Conservation (phyloP, 352 stramenopile species). For the Globisporangium irregulare region DNA sequence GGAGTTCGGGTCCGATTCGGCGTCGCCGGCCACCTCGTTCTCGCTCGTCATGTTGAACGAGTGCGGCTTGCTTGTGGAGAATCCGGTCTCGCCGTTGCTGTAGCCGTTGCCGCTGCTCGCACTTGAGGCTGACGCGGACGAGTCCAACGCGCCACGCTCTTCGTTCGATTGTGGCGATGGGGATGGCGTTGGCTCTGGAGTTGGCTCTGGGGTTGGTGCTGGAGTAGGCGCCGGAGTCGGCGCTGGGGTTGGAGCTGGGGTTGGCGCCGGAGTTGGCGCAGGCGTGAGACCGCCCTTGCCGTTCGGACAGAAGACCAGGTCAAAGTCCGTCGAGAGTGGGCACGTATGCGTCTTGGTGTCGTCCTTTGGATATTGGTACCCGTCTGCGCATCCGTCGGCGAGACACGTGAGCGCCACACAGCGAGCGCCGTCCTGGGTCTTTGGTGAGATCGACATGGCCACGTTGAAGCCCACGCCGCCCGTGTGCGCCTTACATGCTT, state of each 20-base stretch:
- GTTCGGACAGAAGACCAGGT: conserved; percentile 61
- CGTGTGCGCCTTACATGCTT: conserved; percentile 54
- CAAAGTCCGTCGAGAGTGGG: conserved; percentile 39
- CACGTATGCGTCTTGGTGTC: conserved; percentile 71
- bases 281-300: conserved; percentile 27
- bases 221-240: conserved; percentile 33
- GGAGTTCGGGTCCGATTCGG: background rate
- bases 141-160: conserved; percentile 13
- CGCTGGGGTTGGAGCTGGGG: conserved; percentile 31
- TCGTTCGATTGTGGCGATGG: conserved; percentile 19
- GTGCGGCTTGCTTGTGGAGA: conserved; percentile 5
- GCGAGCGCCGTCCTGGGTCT: conserved; percentile 27
- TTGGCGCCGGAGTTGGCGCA: conserved; percentile 24
- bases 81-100: conserved; percentile 14
- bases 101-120: conserved; percentile 14
- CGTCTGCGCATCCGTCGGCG: conserved; percentile 47
- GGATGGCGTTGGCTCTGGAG: conserved; percentile 21
- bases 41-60: conserved; percentile 10
- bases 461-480: conserved; percentile 65
- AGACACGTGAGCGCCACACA: conserved; percentile 54
- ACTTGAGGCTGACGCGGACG: conserved; percentile 17
- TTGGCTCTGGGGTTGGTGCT: conserved; percentile 29
- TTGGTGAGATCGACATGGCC: conserved; percentile 55
- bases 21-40: conserved; percentile 14
- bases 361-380: conserved; percentile 66